Percentiles rank a stretch among this genome's conserved stretches.
These are phyloP conservation scores for Calendula officinalis DNA, from an alignment of 129 eudicot species.

Conservation along the genomic window DNA sequence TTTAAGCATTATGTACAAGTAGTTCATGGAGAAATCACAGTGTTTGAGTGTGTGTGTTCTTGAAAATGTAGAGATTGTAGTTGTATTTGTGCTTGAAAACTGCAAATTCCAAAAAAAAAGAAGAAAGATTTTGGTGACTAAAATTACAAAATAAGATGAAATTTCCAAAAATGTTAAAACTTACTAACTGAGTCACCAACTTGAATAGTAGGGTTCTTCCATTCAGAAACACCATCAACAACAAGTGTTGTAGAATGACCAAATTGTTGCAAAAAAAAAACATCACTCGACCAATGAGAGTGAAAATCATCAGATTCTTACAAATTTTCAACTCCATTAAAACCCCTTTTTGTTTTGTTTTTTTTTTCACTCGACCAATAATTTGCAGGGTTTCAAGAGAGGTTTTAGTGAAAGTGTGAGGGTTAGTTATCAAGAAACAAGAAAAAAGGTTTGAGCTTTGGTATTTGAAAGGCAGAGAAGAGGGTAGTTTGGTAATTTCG, in stretches of 20 bases:
- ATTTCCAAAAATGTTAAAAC: conserved; percentile 6
- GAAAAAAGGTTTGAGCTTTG: not conserved
- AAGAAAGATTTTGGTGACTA: not conserved
- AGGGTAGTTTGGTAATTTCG: not conserved
- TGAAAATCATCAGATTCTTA: conserved; percentile 23
- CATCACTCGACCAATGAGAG: conserved; percentile 29
- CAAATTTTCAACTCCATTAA: conserved; percentile 19
- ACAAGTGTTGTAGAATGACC: conserved; percentile 58
- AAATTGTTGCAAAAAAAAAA: conserved; percentile 30
- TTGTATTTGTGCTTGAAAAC: conserved; percentile 87
- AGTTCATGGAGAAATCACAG: no score
- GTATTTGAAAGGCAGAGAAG: not conserved
- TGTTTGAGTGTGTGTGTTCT: no score
- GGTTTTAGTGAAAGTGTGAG: conserved; percentile 23
- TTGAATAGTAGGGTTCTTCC: conserved; percentile 73
- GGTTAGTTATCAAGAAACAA: not conserved
- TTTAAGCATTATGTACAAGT: no score
- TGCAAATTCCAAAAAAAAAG: conserved; percentile 25
- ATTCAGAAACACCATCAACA: conserved; percentile 81
- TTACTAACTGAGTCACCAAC: conserved; percentile 88
- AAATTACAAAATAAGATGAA: not conserved
- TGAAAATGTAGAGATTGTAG: conserved; percentile 75
- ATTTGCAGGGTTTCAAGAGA: conserved; percentile 15
- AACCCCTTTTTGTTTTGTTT: conserved; percentile 7
- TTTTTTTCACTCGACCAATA: not conserved